Evolutionary conservation across 495 filamentous ascomycete species (phyloP).

Genomic region (Daldinia concentrica): DNA sequence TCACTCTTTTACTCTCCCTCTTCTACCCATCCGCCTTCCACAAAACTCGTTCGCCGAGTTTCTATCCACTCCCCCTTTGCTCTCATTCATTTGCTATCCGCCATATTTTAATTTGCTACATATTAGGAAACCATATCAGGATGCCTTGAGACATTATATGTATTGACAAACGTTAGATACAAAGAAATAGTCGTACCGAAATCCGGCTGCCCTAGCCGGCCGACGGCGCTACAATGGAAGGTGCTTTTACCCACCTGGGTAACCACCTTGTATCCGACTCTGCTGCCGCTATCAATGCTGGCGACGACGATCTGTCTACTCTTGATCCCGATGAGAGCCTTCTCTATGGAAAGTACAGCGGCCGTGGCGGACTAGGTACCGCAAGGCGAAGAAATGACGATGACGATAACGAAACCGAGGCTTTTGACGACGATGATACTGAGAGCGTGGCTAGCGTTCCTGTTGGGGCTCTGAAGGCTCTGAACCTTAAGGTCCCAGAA

Average conservation of each 20-base stretch:
- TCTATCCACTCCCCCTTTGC: not conserved
- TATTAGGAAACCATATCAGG: not conserved
- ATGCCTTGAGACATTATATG: not conserved
- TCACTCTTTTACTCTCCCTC: not conserved
- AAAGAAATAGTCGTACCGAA: slow-evolving; percentile 19
- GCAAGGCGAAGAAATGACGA: slow-evolving; percentile 71
- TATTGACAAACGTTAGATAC: slow-evolving; percentile 19
- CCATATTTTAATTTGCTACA: not conserved
- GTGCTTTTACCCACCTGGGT: slow-evolving; percentile 84
- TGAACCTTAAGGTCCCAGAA: slow-evolving; percentile 68
- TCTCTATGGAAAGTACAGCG: slow-evolving; percentile 71
- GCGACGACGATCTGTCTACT: slow-evolving; percentile 69
- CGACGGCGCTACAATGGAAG: slow-evolving; percentile 68
- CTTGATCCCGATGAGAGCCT: slow-evolving; percentile 81
- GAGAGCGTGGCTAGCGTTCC: slow-evolving; percentile 91
- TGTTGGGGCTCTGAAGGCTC: slow-evolving; percentile 75
- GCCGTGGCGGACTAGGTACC: slow-evolving; percentile 58
- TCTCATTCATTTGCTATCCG: not conserved
- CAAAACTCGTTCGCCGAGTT: not conserved
- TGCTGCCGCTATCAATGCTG: slow-evolving; percentile 76
- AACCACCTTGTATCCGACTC: slow-evolving; percentile 82
- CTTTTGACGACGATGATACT: slow-evolving; percentile 87
- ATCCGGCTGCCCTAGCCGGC: slow-evolving; percentile 34
- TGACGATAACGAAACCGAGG: slow-evolving; percentile 90
- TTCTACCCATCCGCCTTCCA: slow-evolving; percentile 8